Base-by-base conservation (phyloP, 306 rosid species). In the Lathyrus tuberosus region DNA sequence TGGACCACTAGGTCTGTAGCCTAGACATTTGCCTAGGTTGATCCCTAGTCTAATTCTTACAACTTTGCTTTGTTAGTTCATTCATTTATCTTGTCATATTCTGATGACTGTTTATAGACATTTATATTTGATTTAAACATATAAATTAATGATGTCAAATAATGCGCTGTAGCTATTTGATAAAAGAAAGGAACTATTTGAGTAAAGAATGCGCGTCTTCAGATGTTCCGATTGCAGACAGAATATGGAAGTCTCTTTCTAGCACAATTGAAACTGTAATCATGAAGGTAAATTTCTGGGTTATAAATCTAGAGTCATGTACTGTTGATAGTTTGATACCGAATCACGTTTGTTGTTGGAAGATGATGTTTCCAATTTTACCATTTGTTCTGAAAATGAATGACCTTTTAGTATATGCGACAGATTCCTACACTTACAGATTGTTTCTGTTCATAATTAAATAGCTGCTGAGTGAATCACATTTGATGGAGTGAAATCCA, bases 171-270 rank as follows among this genome's bases (percentile, higher is more conserved):
- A 95, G 99, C 69, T 95, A 70, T 84, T 57, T 95, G 85, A 74
- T 65, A 66, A 88, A 86, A 75, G 99, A 95, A 82, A 86, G 81
- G 92, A 69, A 65, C 82, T 88, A 87, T 71, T 76, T 87, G 87
- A 73, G 51, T 62, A 73, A 6, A 60, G 86, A 84, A 67, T 73
- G 54, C 51, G 37, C 61, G 44, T 65, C 70, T 57, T 81, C 86
- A 41, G 89, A 91, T 84, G 80, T 83, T 75, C 88, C 96, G 0
- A 77, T 95, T 63, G 85, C 87, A 1, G 77, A 84, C 66, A 77
- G 73, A 62, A 77, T 87, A 83, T 89, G 99, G 97, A 82, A 79
- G 76, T 20, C 76, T 41, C 92, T 95, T 67, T 76, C 97, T 61
- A 85, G 88, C 4, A 82, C 90, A 83, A 89, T 95, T 69, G 87